Conservation (phyloP, 164 flowering plant species). For the Vitis labrusca region DNA sequence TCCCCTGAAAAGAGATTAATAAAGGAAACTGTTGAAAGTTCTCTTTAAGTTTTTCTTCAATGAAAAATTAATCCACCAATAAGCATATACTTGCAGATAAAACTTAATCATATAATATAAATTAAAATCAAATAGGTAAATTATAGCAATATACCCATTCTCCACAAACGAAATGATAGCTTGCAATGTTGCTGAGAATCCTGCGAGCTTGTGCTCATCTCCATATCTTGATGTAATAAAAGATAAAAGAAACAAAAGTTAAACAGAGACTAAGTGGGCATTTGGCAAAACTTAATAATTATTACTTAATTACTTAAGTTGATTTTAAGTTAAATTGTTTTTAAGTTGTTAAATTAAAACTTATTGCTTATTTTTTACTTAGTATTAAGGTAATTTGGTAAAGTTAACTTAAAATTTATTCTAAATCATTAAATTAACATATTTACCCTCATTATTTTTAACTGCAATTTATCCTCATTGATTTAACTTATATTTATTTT, state of each 20-base stretch:
- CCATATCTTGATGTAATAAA: conserved; percentile 63
- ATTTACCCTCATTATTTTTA: too few species aligned
- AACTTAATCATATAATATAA: background rate
- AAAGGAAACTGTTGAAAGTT: conserved; percentile 12
- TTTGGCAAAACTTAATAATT: too few species aligned
- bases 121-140: background rate
- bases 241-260: background rate
- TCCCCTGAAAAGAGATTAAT: conserved; percentile 54
- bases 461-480: too few species aligned
- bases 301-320: too few species aligned
- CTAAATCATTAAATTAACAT: too few species aligned
- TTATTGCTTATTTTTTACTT: too few species aligned
- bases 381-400: too few species aligned
- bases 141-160: conserved; percentile 66
- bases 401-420: too few species aligned
- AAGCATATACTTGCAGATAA: background rate
- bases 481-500: too few species aligned
- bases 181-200: conserved; percentile 97
- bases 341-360: too few species aligned
- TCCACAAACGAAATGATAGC: conserved; percentile 98
- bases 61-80: background rate
- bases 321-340: too few species aligned
- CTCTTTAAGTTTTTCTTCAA: background rate
- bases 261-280: too few species aligned
- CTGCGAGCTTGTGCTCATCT: conserved; percentile 95